These are phyloP conservation scores for Leccinum pseudoinsigne DNA, from an alignment of 1,284 basidiomycete genomes.

Conservation along the genomic window DNA sequence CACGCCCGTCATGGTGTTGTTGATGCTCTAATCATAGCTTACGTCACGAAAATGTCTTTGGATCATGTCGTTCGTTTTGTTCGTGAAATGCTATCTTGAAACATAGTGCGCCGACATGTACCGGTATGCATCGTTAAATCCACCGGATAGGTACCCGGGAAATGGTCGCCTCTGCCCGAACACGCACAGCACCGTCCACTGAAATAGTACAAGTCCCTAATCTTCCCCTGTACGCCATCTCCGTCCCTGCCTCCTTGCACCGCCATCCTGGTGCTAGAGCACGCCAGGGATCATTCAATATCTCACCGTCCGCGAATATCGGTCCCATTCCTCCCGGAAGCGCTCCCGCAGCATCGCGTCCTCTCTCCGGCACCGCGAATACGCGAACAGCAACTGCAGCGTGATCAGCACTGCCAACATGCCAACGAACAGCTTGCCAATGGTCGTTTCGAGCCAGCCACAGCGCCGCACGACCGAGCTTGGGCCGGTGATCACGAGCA, in stretches of 20 bases:
- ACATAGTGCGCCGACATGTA: not conserved
- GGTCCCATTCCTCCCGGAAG: constrained; percentile 23
- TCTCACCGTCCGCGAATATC: constrained; percentile 21
- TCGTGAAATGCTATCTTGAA: not conserved
- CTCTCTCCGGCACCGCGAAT: constrained; percentile 18
- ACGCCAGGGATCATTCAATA: constrained; percentile 31
- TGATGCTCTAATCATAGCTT: not conserved
- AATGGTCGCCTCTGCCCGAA: not conserved
- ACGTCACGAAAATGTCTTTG: not conserved
- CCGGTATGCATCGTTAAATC: too few relatives aligned
- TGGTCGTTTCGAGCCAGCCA: constrained; percentile 27
- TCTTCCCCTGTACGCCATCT: not conserved
- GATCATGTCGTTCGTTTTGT: not conserved
- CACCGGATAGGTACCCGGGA: not conserved
- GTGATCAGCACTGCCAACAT: constrained; percentile 22
- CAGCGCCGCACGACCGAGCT: constrained; percentile 24
- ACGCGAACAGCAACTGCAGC: constrained; percentile 17
- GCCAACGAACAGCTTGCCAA: constrained; percentile 20
- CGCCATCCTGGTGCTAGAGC: constrained; percentile 15
- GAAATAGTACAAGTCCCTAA: not conserved
- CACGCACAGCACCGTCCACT: not conserved
- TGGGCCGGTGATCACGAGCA: constrained; percentile 28
- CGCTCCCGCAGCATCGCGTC: constrained; percentile 17
- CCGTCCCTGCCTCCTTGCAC: not conserved
- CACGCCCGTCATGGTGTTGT: not conserved